phyloP scores from a whole-genome alignment of 129 eudicot species.

The Chrysanthemum lavandulifolium region DNA sequence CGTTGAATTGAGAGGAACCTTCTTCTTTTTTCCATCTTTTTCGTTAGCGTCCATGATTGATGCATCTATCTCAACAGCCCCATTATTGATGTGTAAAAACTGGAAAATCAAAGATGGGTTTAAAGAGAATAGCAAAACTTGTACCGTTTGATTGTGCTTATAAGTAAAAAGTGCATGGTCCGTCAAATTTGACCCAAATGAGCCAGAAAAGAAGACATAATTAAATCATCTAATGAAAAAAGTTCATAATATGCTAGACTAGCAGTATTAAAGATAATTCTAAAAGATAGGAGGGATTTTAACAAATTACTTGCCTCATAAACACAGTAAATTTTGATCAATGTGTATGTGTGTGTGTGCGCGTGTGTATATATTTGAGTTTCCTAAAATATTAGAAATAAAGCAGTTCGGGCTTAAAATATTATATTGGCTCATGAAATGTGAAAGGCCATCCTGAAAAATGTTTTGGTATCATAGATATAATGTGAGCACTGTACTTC shows the following conservation, averaged over 20 bases:
- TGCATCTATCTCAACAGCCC: conserved; percentile 94
- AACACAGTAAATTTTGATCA: no score
- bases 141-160: neutral
- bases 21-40: conserved; percentile 82
- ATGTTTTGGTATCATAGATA: conserved; percentile 3
- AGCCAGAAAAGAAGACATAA: neutral
- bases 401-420: neutral
- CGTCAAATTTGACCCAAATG: neutral
- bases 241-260: neutral
- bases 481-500: conserved; percentile 9
- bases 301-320: no score
- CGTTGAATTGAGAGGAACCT: conserved; percentile 98
- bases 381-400: neutral
- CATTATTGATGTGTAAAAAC: conserved; percentile 75
- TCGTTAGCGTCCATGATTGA: conserved; percentile 83
- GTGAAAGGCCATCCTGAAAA: neutral
- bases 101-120: conserved; percentile 47
- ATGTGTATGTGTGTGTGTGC: no score
- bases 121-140: conserved; percentile 2
- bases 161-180: neutral
- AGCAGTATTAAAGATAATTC: no score
- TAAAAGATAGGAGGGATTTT: no score
- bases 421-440: neutral
- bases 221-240: neutral
- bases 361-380: no score